Evolutionary conservation across 164 flowering plant genomes (phyloP).

Genomic region (Piper betle): DNA sequence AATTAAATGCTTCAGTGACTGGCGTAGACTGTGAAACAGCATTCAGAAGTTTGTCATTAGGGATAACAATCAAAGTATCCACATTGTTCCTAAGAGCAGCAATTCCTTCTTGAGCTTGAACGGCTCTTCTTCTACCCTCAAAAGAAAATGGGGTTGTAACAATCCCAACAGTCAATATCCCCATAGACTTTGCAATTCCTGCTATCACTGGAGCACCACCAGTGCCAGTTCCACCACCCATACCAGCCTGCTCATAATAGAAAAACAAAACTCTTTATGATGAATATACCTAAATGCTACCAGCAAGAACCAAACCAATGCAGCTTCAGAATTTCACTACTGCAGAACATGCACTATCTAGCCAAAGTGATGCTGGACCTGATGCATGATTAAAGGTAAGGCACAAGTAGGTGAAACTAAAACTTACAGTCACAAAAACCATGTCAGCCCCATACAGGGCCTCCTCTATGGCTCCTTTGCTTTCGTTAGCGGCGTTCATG

Average conservation of each 20-base stretch:
- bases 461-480: conserved; percentile 68
- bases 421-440: conserved; percentile 90
- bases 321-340: background rate
- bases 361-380: background rate
- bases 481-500: conserved; percentile 92
- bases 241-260: conserved; percentile 57
- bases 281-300: background rate
- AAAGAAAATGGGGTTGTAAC: conserved; percentile 93
- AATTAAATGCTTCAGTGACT: conserved; percentile 90
- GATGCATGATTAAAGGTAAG: background rate
- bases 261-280: background rate
- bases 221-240: conserved; percentile 99
- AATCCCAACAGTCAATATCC: conserved; percentile 89
- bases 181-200: conserved; percentile 85
- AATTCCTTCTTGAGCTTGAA: conserved; percentile 97
- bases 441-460: conserved; percentile 87
- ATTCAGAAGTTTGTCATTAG: conserved; percentile 86
- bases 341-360: background rate
- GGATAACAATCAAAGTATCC: conserved; percentile 87
- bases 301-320: background rate
- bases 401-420: background rate
- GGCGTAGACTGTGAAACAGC: conserved; percentile 89
- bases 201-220: conserved; percentile 93
- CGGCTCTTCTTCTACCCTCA: conserved; percentile 82
- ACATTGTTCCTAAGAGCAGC: conserved; percentile 88